phyloP scores from a whole-genome alignment of 495 filamentous ascomycete species.

The Tuber aestivum region DNA sequence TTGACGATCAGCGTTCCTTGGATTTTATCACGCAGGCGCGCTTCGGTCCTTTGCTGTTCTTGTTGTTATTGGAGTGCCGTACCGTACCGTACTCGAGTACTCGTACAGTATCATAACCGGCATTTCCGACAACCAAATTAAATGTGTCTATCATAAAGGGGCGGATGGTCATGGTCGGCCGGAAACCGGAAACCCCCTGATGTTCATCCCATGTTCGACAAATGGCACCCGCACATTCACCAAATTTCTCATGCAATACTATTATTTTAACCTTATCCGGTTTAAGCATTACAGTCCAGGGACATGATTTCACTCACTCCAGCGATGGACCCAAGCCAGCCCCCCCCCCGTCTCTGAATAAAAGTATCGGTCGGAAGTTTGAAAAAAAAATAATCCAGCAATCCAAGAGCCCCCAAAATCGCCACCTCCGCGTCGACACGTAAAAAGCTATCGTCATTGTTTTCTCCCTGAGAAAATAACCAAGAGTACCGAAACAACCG shows the following conservation, averaged over 20 bases:
- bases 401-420: conserved; percentile 6
- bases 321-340: neutral
- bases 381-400: neutral
- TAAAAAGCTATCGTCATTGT: neutral
- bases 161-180: no score
- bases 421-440: conserved; percentile 4
- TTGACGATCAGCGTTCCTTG: neutral
- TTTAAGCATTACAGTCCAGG: neutral
- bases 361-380: neutral
- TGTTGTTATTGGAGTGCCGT: no score
- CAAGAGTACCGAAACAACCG: neutral
- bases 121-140: neutral
- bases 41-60: no score
- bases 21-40: neutral
- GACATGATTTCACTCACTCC: neutral
- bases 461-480: neutral
- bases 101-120: neutral
- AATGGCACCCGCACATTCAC: no score
- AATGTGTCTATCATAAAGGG: no score
- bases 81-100: no score
- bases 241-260: neutral
- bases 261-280: neutral
- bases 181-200: no score
- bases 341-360: neutral
- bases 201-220: no score